Evolutionary conservation across 2,329 filamentous ascomycete genomes (phyloP).

Genomic region (Aspergillus felis): DNA sequence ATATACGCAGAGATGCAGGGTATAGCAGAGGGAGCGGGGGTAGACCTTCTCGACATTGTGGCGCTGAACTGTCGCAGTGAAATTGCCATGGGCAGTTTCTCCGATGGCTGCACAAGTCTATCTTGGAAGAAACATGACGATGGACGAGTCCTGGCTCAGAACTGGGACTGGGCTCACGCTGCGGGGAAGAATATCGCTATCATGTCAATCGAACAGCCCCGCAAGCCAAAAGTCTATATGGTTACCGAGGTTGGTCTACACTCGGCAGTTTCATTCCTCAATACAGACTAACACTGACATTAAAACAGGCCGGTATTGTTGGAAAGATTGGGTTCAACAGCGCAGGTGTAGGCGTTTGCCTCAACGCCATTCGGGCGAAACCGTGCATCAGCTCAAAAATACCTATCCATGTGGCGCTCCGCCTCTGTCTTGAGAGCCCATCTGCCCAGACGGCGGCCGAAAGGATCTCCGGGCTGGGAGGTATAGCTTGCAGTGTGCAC

Average conservation of each 20-base stretch:
- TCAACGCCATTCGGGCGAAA: constrained; percentile 60
- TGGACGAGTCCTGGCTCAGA: constrained; percentile 48
- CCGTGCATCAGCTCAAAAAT: constrained; percentile 51
- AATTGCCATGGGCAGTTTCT: constrained; percentile 55
- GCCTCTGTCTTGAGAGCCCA: constrained; percentile 51
- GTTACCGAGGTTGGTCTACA: constrained; percentile 45
- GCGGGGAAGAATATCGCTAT: constrained; percentile 53
- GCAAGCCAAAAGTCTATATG: constrained; percentile 51
- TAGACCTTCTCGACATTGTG: constrained; percentile 50
- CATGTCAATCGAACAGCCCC: constrained; percentile 43
- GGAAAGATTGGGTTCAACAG: constrained; percentile 65
- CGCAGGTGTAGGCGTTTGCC: constrained; percentile 54
- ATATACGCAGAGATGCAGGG: constrained; percentile 48
- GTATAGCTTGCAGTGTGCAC: constrained; percentile 54
- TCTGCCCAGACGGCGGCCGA: constrained; percentile 46
- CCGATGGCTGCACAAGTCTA: constrained; percentile 56
- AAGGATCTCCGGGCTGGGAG: constrained; percentile 43
- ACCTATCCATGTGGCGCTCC: constrained; percentile 60
- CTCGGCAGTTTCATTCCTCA: too few species aligned
- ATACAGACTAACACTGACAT: neutral
- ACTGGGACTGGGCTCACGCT: constrained; percentile 56
- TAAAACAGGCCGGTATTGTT: constrained; percentile 48
- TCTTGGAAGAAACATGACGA: constrained; percentile 44
- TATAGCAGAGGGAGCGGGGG: constrained; percentile 50
- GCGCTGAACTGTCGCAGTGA: constrained; percentile 59